Conservation (phyloP, 2,329 filamentous ascomycete species). For the Fusarium poae region DNA sequence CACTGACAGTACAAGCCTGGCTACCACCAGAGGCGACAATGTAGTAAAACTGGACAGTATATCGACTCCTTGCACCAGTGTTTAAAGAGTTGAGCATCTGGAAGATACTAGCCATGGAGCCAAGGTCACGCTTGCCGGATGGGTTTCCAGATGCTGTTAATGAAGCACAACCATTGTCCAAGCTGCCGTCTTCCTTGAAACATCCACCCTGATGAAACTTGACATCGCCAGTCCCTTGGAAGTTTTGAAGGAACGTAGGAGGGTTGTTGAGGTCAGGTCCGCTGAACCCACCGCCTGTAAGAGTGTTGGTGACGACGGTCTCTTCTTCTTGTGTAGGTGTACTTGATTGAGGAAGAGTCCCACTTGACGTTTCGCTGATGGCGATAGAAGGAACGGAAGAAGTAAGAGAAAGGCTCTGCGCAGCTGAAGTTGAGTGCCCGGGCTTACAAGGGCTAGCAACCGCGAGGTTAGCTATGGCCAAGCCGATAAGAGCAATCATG, state of each 20-base stretch:
- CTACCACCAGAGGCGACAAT: not conserved
- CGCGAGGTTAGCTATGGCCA: not conserved
- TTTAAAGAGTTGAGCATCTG: not conserved
- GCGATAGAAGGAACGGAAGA: not conserved
- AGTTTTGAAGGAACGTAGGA: not conserved
- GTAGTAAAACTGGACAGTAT: conserved; percentile 30
- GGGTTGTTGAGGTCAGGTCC: not conserved
- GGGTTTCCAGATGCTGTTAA: not conserved
- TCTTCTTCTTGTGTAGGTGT: not conserved
- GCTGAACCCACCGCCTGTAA: not conserved
- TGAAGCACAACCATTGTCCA: conserved; percentile 20
- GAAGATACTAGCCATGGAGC: conserved; percentile 6
- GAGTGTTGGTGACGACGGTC: not conserved
- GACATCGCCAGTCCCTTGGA: not conserved
- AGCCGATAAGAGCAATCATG: not conserved
- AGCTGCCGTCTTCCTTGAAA: conserved; percentile 10
- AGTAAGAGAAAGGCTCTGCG: not conserved
- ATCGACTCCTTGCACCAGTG: not conserved
- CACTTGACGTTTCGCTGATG: not conserved
- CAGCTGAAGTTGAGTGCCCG: rapidly evolving
- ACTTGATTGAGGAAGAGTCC: rapidly evolving
- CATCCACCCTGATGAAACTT: conserved; percentile 2
- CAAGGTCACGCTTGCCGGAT: not conserved
- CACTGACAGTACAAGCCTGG: not conserved
- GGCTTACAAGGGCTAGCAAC: not conserved